Conservation (phyloP, 2,329 filamentous ascomycete species). For the Pseudodiploospora longispora region DNA sequence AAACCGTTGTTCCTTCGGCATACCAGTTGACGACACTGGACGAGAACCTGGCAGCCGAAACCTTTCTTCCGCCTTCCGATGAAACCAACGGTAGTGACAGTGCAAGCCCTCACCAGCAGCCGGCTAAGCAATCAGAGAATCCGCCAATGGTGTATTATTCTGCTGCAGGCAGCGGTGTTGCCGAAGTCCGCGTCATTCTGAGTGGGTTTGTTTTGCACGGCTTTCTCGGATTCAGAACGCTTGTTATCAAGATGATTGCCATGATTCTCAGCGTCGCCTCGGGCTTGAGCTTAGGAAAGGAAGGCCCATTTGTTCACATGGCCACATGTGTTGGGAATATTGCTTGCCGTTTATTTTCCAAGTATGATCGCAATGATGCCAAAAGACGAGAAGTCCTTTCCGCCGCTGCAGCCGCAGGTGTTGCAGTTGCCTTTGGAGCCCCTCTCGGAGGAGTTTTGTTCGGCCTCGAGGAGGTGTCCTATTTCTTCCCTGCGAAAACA, state of each 20-base stretch:
- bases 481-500: constrained; percentile 96
- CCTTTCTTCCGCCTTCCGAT: constrained; percentile 27
- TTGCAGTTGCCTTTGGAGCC: constrained; percentile 89
- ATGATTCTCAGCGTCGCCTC: constrained; percentile 86
- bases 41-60: constrained; percentile 75
- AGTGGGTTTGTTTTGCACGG: constrained; percentile 96
- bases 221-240: constrained; percentile 80
- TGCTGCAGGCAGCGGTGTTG: constrained; percentile 90
- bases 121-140: constrained; percentile 26
- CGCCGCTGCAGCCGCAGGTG: constrained; percentile 82
- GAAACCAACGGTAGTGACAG: constrained; percentile 37
- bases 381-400: constrained; percentile 93
- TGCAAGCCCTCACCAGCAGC: constrained; percentile 32
- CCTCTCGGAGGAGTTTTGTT: constrained; percentile 84
- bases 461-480: constrained; percentile 88
- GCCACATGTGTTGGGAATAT: constrained; percentile 94
- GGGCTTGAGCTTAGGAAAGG: constrained; percentile 88
- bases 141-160: constrained; percentile 91
- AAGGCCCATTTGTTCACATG: constrained; percentile 95
- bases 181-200: constrained; percentile 95
- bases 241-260: constrained; percentile 76
- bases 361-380: constrained; percentile 89
- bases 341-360: constrained; percentile 82
- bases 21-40: constrained; percentile 83
- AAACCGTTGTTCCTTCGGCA: constrained; percentile 84